phyloP scores from a whole-genome alignment of 1,284 basidiomycete genomes.

The Cryptococcus deneoformans region DNA sequence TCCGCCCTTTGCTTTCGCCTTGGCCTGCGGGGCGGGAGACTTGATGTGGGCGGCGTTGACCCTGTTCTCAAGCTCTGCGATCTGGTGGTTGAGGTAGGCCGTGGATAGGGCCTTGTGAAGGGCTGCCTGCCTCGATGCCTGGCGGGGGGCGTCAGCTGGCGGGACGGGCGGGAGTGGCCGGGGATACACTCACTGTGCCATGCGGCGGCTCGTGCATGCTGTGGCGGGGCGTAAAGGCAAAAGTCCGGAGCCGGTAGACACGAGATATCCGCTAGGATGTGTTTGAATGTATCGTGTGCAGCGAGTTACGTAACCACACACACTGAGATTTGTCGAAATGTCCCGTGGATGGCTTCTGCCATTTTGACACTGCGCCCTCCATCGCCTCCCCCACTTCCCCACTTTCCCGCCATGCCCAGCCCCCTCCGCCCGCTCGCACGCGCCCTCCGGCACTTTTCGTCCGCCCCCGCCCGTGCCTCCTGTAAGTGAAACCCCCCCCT shows the following conservation, averaged over 20 bases:
- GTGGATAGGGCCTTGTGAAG: constrained; percentile 47
- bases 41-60: constrained; percentile 23
- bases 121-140: constrained; percentile 41
- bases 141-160: background rate
- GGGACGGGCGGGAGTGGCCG: background rate
- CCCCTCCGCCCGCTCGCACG: constrained; percentile 1
- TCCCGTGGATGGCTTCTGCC: no score
- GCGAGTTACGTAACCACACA: no score
- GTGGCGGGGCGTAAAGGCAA: no score
- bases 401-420: background rate
- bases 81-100: constrained; percentile 48
- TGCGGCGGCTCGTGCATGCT: background rate
- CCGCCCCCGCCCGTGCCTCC: constrained; percentile 10
- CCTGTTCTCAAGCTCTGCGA: constrained; percentile 44
- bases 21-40: background rate
- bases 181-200: no score
- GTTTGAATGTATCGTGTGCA: no score
- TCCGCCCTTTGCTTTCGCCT: background rate
- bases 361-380: no score
- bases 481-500: constrained; percentile 1
- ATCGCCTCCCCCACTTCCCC: background rate
- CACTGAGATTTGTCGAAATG: no score
- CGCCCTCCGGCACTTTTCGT: constrained; percentile 4
- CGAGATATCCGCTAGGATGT: no score
- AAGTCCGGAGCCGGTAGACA: no score